A percentile compares a stretch with the other conserved stretches of the same genome.
Conservation (phyloP, 805 yeast species). For the Candida pseudoglaebosa region DNA sequence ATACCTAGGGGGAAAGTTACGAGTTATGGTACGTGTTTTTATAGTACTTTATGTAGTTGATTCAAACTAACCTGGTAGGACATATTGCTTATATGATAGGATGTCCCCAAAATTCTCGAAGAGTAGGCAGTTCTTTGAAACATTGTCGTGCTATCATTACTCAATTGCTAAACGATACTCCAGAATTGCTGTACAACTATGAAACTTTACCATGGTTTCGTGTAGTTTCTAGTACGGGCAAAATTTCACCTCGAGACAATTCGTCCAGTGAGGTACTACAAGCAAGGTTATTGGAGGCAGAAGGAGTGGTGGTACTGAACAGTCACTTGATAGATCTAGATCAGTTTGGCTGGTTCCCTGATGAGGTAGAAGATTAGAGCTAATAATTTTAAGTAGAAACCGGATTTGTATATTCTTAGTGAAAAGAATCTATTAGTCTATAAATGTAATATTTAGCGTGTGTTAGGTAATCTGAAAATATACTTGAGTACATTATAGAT, state of each 20-base stretch:
- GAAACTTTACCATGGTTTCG: slow-evolving; percentile 77
- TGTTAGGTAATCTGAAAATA: no score
- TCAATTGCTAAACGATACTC: slow-evolving; percentile 18
- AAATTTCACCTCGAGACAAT: slow-evolving; percentile 49
- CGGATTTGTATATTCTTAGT: background rate
- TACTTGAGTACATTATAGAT: no score
- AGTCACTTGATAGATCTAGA: slow-evolving; percentile 38
- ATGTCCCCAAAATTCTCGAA: slow-evolving; percentile 65
- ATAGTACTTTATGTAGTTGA: background rate
- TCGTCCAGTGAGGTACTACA: slow-evolving; percentile 45
- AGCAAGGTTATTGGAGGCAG: slow-evolving; percentile 39
- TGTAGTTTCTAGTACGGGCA: slow-evolving; percentile 61
- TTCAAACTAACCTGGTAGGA: slow-evolving; percentile 24
- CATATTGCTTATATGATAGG: slow-evolving; percentile 65
- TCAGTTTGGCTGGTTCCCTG: slow-evolving; percentile 70
- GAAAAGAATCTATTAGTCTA: background rate
- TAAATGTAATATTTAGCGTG: background rate
- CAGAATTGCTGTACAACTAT: slow-evolving; percentile 11
- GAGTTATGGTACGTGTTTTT: slow-evolving; percentile 49
- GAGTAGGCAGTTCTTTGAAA: slow-evolving; percentile 70
- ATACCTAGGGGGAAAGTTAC: slow-evolving; percentile 66
- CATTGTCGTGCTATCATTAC: slow-evolving; percentile 25
- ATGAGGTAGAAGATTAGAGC: slow-evolving; percentile 26
- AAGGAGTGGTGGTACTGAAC: slow-evolving; percentile 41
- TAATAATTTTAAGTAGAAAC: background rate